Evolutionary conservation across 23 red algal genomes (phyloP).

Genomic region (Cyanidiococcus yangmingshanensis): DNA sequence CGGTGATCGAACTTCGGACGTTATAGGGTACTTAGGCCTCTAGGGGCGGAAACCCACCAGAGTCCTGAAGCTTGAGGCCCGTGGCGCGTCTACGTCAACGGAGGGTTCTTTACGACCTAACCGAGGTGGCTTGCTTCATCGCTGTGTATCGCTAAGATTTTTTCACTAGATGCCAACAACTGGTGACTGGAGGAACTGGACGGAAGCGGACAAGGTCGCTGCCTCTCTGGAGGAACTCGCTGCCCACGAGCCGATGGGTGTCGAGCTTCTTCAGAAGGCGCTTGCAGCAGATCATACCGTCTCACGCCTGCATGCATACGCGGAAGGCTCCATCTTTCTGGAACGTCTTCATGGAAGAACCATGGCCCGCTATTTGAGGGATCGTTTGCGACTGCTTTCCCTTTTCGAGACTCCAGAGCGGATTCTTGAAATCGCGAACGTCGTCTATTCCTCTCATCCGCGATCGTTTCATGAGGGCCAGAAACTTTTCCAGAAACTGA

Average conservation of each 20-base stretch:
- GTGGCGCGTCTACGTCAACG: too few species aligned
- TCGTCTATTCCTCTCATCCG: constrained; percentile 1
- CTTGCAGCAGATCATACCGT: not conserved
- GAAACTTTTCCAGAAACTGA: not conserved
- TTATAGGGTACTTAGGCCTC: too few species aligned
- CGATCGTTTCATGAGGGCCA: not conserved
- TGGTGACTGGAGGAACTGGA: not conserved
- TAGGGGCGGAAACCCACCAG: too few species aligned
- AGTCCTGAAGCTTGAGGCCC: too few species aligned
- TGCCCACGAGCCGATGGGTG: not conserved
- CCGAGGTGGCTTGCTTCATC: too few species aligned
- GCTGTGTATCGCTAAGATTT: too few species aligned
- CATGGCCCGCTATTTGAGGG: not conserved
- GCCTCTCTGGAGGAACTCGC: not conserved
- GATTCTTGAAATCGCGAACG: not conserved
- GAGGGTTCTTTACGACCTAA: too few species aligned
- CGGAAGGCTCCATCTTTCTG: not conserved
- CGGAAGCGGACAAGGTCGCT: not conserved
- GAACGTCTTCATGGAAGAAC: not conserved
- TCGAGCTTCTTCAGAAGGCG: not conserved
- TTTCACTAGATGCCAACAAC: too few species aligned
- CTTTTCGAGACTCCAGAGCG: not conserved
- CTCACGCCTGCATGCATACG: not conserved
- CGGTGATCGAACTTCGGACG: too few species aligned
- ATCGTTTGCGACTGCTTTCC: not conserved